phyloP scores from a whole-genome alignment of 2,329 filamentous ascomycete genomes.

The Blastomyces parvus region DNA sequence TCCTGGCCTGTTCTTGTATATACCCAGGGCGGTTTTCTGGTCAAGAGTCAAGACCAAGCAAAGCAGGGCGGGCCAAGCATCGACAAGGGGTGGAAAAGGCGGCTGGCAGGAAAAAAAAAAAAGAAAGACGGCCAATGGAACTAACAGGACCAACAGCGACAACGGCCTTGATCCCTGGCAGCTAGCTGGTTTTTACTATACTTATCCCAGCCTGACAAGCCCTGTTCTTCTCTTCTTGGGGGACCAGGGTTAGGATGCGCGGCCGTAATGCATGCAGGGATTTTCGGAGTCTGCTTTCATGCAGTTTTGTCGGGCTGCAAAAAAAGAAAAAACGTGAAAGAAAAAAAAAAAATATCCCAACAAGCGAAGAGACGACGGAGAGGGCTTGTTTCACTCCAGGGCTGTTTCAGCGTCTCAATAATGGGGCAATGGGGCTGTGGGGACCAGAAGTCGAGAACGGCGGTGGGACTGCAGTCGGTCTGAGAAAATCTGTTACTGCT shows the following conservation, averaged over 20 bases:
- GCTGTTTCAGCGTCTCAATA: too few relatives aligned
- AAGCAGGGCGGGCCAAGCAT: conserved; percentile 5
- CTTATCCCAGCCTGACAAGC: conserved; percentile 4
- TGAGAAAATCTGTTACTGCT: too few relatives aligned
- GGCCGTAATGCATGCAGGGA: conserved; percentile 4
- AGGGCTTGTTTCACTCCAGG: too few relatives aligned
- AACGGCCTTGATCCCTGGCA: conserved; percentile 1
- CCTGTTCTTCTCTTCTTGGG: background rate
- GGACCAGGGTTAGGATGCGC: background rate
- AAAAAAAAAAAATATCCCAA: too few relatives aligned
- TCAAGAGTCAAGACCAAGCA: conserved; percentile 5
- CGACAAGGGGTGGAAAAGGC: conserved; percentile 1
- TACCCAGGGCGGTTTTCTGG: background rate
- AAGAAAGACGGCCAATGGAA: too few relatives aligned
- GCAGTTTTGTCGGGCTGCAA: background rate
- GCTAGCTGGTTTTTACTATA: background rate
- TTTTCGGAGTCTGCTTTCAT: background rate
- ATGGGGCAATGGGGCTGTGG: too few relatives aligned
- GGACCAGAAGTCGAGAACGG: too few relatives aligned
- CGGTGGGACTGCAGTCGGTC: too few relatives aligned
- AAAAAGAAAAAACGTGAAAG: too few relatives aligned
- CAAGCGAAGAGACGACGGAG: background rate
- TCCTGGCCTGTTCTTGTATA: too few relatives aligned
- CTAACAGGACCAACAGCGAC: too few relatives aligned
- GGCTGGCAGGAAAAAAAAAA: background rate